Conservation (phyloP, 345 rosid genomes). For the Brassica juncea region DNA sequence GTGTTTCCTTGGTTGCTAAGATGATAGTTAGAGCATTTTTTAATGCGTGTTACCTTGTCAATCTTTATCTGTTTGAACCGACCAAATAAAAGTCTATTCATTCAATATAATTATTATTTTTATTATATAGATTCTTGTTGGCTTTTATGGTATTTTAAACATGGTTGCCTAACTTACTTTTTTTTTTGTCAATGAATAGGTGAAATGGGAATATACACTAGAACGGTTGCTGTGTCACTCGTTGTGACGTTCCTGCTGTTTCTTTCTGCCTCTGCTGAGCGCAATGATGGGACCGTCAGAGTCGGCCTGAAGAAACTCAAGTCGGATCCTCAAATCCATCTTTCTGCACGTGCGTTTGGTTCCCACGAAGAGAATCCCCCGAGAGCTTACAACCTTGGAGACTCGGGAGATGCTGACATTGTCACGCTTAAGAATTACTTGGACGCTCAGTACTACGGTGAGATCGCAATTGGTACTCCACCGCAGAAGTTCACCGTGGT, state of each 20-base stretch:
- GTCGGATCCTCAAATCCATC: constrained; percentile 52
- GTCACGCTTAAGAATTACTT: constrained; percentile 67
- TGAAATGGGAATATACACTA: constrained; percentile 51
- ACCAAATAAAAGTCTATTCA: constrained; percentile 14
- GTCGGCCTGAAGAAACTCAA: constrained; percentile 72
- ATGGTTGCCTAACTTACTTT: constrained; percentile 1
- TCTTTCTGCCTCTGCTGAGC: constrained; percentile 41
- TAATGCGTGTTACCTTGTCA: constrained; percentile 19
- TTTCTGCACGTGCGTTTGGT: constrained; percentile 60
- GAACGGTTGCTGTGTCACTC: constrained; percentile 41
- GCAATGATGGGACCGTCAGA: constrained; percentile 61
- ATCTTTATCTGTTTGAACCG: constrained; percentile 17
- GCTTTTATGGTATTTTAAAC: background rate
- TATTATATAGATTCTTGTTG: background rate
- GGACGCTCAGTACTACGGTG: constrained; percentile 97
- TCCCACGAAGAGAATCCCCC: constrained; percentile 49
- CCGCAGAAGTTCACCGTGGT: constrained; percentile 91
- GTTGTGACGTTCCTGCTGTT: constrained; percentile 49
- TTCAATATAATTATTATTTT: background rate
- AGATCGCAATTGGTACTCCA: constrained; percentile 90
- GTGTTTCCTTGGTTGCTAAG: constrained; percentile 10
- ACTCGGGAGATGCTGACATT: constrained; percentile 51
- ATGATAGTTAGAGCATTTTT: background rate
- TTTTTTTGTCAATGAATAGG: constrained; percentile 39
- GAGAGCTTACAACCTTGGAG: constrained; percentile 47